Percentiles rank a stretch among this genome's conserved stretches.
phyloP scores from a whole-genome alignment of 495 filamentous ascomycete species.

The Lophium mytilinum region DNA sequence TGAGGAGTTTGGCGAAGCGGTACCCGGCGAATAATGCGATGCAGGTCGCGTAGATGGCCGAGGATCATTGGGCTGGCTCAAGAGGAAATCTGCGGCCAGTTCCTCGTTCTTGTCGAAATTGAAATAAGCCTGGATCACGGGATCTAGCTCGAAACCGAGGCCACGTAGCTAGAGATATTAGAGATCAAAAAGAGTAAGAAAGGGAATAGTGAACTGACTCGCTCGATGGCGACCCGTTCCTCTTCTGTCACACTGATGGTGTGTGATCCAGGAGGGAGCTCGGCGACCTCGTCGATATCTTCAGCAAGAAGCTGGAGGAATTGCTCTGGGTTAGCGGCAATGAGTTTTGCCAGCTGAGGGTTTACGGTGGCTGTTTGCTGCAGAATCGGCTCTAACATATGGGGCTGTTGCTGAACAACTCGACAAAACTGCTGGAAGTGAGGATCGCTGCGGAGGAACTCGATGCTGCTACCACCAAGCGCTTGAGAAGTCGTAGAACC shows the following conservation, averaged over 20 bases:
- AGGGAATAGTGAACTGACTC: constrained; percentile 50
- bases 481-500: constrained; percentile 47
- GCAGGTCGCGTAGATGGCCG: no score
- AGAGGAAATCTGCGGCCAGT: constrained; percentile 92
- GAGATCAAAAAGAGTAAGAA: background rate
- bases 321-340: constrained; percentile 84
- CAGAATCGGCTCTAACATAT: constrained; percentile 95
- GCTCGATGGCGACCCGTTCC: constrained; percentile 91
- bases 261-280: constrained; percentile 78
- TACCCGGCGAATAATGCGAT: no score
- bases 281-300: constrained; percentile 58
- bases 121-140: constrained; percentile 96
- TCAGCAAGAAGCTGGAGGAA: constrained; percentile 84
- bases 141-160: constrained; percentile 84
- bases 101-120: constrained; percentile 99
- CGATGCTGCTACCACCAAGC: constrained; percentile 64
- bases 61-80: constrained; percentile 92
- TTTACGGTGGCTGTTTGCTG: constrained; percentile 92
- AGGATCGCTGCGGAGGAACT: constrained; percentile 90
- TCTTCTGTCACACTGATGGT: constrained; percentile 88
- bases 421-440: constrained; percentile 97
- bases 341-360: constrained; percentile 84
- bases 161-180: constrained; percentile 58
- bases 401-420: constrained; percentile 91
- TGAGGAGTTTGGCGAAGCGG: no score